A percentile compares a stretch with the other conserved stretches of the same genome.
Conservation (phyloP, 179 eudicot genomes). For the Carnegiea gigantea region DNA sequence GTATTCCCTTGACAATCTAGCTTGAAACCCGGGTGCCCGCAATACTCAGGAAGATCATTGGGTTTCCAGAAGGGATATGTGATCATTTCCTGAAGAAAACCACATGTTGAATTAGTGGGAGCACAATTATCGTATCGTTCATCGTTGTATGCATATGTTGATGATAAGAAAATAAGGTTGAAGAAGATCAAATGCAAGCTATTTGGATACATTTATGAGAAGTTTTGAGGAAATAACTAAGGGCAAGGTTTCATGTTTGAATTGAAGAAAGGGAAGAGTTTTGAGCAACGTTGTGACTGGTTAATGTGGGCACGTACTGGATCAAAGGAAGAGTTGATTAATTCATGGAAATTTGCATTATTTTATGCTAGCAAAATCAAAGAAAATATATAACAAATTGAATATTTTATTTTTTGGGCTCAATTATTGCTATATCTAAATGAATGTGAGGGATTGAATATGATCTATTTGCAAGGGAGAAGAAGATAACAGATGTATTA, state of each 20-base stretch:
- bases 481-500: no score
- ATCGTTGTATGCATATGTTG: conserved; percentile 12
- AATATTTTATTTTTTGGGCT: neutral
- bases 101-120: conserved; percentile 11
- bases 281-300: neutral
- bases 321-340: neutral
- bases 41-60: conserved; percentile 4
- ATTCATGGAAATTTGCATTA: no score
- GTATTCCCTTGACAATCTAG: conserved; percentile 23
- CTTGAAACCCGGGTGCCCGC: conserved; percentile 36
- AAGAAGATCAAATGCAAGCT: neutral
- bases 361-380: neutral
- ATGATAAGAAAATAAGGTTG: neutral
- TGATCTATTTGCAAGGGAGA: no score
- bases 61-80: conserved; percentile 42
- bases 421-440: neutral
- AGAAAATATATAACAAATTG: neutral
- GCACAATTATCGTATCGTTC: conserved; percentile 13
- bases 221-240: neutral
- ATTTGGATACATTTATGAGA: conserved; percentile 13
- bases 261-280: neutral
- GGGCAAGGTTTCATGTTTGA: neutral
- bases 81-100: neutral
- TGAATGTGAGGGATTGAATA: neutral
- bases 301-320: neutral